Evolutionary conservation across 129 eudicot species (phyloP), one percentile per base, ranked within the genome.

Genomic region (Lactuca saligna): DNA sequence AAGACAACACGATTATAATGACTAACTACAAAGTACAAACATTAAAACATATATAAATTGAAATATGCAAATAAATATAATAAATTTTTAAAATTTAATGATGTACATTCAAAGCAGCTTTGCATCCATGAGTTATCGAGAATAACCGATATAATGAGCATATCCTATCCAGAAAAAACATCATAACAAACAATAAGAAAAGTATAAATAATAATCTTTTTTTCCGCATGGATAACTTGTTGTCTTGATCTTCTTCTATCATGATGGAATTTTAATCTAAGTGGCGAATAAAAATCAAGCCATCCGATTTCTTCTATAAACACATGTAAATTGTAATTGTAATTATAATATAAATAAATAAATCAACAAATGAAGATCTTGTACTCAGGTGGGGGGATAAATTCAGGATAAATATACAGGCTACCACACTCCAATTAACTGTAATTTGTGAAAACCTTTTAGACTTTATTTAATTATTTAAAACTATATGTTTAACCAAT

Each of bases 401-500:
- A 80, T 70, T 82, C 81, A 11, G 94, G 90, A 80, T 68, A 67
- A 54, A 82, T 60, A 58, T 82, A 70, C 48, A 84, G 82, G 83
- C 85, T 80, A 63, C 96, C 94, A 64, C 90, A 86, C 82, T 89
- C 96, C 79, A 89, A 74, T 76, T 89, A 84, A 74, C 96, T 89
- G 86, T 71, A 74, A 61, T 61, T 16, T 17, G 56, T n/a, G 54
- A 32, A 68, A 25, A 44, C 17, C 4, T 10, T 17, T 66, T n/a
- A 65, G 17, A 76, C 44, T 50, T 6, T 35, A 6, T 35, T 35
- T 35, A 35, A 4, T 35, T 12, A 44, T 32, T 10, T 42, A 11
- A 8, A 67, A 63, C 17, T 15, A 49, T 14, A 25, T 70, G 70
- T 29, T 17, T 17, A 38, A 71, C 61, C 29, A 34, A 72, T 41